These are phyloP conservation scores for Colletotrichum camelliae DNA, from an alignment of 2,329 filamentous ascomycete genomes.

Conservation along the genomic window DNA sequence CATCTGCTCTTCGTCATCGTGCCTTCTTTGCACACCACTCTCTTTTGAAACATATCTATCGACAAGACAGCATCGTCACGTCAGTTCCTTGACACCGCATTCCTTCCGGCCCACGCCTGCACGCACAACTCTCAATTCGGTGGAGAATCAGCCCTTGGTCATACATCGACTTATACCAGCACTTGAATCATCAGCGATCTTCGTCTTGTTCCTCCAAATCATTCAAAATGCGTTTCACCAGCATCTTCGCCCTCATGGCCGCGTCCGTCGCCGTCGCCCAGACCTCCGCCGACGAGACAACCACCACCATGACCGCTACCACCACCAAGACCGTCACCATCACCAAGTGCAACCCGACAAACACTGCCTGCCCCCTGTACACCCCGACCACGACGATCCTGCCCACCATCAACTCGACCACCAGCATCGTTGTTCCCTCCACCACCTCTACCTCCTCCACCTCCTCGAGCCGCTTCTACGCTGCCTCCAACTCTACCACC, in stretches of 20 bases:
- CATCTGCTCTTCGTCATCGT: conserved; percentile 17
- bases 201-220: conserved; percentile 3
- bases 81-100: conserved; percentile 6
- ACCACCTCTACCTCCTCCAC: not conserved
- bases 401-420: conserved; percentile 22
- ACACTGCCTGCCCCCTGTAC: conserved; percentile 47
- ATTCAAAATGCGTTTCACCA: conserved; percentile 52
- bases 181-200: not conserved
- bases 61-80: conserved; percentile 18
- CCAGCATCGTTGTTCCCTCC: conserved; percentile 22
- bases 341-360: conserved; percentile 50
- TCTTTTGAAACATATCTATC: not conserved
- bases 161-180: conserved; percentile 6
- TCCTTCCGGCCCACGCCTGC: not conserved
- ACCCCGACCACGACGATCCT: conserved; percentile 31
- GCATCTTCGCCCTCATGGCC: conserved; percentile 46
- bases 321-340: conserved; percentile 50
- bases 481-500: conserved; percentile 38
- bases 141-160: not conserved
- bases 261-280: conserved; percentile 43
- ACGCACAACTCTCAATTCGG: not conserved
- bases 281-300: conserved; percentile 33
- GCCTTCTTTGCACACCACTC: conserved; percentile 14
- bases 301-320: conserved; percentile 49
- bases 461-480: conserved; percentile 29